Percentiles rank a stretch among this genome's conserved stretches.
Evolutionary conservation across 73 alveolate genomes (phyloP).

Genomic region (Symbiodinium natans): DNA sequence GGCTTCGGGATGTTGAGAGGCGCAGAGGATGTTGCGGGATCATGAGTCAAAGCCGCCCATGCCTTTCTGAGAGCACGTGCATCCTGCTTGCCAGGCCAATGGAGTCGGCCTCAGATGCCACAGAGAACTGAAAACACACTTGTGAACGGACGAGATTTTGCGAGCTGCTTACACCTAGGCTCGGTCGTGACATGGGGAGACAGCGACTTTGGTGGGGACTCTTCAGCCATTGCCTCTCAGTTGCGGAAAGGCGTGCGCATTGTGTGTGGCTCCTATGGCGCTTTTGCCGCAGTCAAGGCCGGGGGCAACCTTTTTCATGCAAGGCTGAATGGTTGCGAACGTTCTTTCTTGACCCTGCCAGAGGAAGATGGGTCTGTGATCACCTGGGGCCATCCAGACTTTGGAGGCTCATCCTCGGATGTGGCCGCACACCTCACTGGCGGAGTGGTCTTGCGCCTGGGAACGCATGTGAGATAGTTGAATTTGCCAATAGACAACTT

Average conservation of each 20-base stretch:
- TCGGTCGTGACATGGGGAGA: constrained; percentile 86
- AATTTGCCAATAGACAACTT: not conserved
- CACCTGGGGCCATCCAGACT: constrained; percentile 82
- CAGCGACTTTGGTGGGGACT: constrained; percentile 50
- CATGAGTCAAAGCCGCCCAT: too few species aligned
- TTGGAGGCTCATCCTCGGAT: constrained; percentile 27
- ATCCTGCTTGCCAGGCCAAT: not conserved
- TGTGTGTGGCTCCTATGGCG: constrained; percentile 33
- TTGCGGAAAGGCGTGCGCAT: constrained; percentile 39
- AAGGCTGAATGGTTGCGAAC: not conserved
- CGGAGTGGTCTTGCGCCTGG: constrained; percentile 21
- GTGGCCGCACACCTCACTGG: not conserved
- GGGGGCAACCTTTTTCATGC: not conserved
- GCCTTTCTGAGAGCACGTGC: too few species aligned
- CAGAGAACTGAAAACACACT: too few species aligned
- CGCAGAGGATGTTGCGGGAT: too few species aligned
- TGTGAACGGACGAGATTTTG: too few species aligned
- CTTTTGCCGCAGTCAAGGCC: constrained; percentile 59
- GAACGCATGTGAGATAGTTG: not conserved
- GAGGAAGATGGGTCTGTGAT: constrained; percentile 81
- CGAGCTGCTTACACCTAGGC: too few species aligned
- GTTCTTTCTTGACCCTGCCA: not conserved
- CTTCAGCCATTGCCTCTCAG: constrained; percentile 59
- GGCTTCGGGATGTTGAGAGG: too few species aligned
- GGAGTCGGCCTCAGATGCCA: not conserved